A percentile compares a stretch with the other conserved stretches of the same genome.
Conservation (phyloP, 1,139 yeast species). For the Scheffersomyces lignicola region DNA sequence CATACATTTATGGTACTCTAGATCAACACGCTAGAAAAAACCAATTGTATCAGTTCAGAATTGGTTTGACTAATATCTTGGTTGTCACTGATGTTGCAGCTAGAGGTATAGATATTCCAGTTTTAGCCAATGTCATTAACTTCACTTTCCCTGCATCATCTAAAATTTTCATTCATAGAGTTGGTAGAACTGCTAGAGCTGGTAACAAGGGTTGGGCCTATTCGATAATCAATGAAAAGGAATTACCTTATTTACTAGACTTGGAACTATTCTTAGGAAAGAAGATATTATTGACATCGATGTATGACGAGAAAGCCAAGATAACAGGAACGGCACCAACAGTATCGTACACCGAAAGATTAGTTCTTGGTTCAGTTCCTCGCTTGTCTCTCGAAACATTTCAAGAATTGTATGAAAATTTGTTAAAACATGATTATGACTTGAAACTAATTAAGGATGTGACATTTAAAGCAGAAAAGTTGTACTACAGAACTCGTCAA, state of each 20-base stretch:
- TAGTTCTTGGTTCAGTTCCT: conserved; percentile 84
- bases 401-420: conserved; percentile 68
- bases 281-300: conserved; percentile 67
- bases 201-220: conserved; percentile 99
- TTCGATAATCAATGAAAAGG: conserved; percentile 81
- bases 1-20: conserved; percentile 90
- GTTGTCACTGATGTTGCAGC: conserved; percentile 99
- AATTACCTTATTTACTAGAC: conserved; percentile 86
- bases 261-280: conserved; percentile 88
- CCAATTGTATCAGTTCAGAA: conserved; percentile 81
- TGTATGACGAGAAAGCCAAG: conserved; percentile 61
- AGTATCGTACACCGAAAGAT: conserved; percentile 69
- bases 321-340: conserved; percentile 51
- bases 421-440: conserved; percentile 70
- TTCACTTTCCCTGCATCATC: conserved; percentile 90
- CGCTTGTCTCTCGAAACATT: conserved; percentile 66
- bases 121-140: conserved; percentile 90
- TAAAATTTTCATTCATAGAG: conserved; percentile 92
- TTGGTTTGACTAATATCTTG: conserved; percentile 76
- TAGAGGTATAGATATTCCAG: conserved; percentile 98
- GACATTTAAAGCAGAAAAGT: conserved; percentile 81
- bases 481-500: conserved; percentile 81
- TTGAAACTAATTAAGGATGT: conserved; percentile 65
- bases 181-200: conserved; percentile 99
- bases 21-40: conserved; percentile 94